Evolutionary conservation across 129 eudicot species (phyloP).

Genomic region (Chrysanthemum makinoi): DNA sequence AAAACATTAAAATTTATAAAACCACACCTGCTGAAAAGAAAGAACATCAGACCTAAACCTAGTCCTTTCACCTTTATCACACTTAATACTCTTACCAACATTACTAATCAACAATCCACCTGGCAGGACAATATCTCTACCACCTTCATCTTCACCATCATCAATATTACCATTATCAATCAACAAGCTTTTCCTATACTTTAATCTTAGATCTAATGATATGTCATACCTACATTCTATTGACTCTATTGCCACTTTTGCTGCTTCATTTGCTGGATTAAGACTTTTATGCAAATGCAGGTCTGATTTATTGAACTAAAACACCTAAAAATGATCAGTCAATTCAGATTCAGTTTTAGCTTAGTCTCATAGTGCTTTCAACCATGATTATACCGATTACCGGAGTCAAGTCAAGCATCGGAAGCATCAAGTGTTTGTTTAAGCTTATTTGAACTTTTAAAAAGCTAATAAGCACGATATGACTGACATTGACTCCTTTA

Average conservation of each 20-base stretch:
- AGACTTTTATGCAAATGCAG: too few species aligned
- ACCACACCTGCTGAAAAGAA: slow-evolving; percentile 92
- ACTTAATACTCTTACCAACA: slow-evolving; percentile 72
- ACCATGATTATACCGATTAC: too few species aligned
- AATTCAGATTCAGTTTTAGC: too few species aligned
- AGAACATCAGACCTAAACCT: slow-evolving; percentile 94
- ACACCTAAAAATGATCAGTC: too few species aligned
- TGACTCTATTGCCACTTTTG: slow-evolving; percentile 76
- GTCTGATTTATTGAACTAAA: too few species aligned
- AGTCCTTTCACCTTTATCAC: slow-evolving; percentile 92
- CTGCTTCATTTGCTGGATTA: slow-evolving; percentile 80
- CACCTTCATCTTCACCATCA: slow-evolving; percentile 78
- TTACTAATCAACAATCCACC: slow-evolving; percentile 61
- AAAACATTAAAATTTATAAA: not conserved
- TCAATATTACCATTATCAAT: slow-evolving; percentile 5
- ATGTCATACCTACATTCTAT: slow-evolving; percentile 93
- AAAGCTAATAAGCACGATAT: too few species aligned
- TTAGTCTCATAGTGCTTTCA: too few species aligned
- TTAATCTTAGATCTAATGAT: slow-evolving; percentile 78
- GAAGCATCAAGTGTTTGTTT: too few species aligned
- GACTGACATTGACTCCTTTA: too few species aligned
- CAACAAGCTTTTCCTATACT: slow-evolving; percentile 70
- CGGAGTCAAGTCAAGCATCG: too few species aligned
- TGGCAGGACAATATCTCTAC: slow-evolving; percentile 84
- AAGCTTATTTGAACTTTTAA: too few species aligned